phyloP scores from a whole-genome alignment of 371 early-diverging fungal species.

The Apophysomyces variabilis region DNA sequence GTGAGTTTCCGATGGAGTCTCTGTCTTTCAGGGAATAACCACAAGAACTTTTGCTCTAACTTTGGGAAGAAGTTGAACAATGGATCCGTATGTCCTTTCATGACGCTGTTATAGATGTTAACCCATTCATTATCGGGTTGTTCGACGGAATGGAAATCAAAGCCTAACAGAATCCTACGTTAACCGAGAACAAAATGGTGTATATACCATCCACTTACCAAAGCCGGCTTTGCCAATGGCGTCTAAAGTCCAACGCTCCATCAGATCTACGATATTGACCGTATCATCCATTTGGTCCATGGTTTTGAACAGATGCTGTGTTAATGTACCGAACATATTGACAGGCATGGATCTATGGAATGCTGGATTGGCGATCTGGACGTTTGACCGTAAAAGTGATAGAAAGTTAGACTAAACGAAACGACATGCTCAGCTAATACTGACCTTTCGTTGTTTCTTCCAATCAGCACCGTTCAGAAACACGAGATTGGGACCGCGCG shows the following conservation, averaged over 20 bases:
- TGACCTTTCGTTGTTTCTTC: slow-evolving; percentile 34
- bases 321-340: slow-evolving; percentile 32
- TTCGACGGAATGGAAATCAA: slow-evolving; percentile 38
- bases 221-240: slow-evolving; percentile 48
- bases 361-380: slow-evolving; percentile 41
- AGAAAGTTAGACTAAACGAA: no score
- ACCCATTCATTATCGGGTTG: slow-evolving; percentile 36
- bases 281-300: slow-evolving; percentile 25
- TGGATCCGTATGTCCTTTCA: slow-evolving; percentile 28
- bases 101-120: slow-evolving; percentile 28
- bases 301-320: slow-evolving; percentile 23
- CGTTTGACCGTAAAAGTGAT: not conserved
- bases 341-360: slow-evolving; percentile 45
- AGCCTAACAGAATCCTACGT: slow-evolving; percentile 15
- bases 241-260: slow-evolving; percentile 39
- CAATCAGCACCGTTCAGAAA: slow-evolving; percentile 33
- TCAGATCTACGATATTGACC: slow-evolving; percentile 27
- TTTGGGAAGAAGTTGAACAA: slow-evolving; percentile 52
- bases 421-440: not conserved
- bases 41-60: slow-evolving; percentile 38
- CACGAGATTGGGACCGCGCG: slow-evolving; percentile 32
- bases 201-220: slow-evolving; percentile 17
- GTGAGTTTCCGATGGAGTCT: slow-evolving; percentile 21
- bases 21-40: slow-evolving; percentile 30
- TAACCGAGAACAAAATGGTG: not conserved